Percentiles rank a stretch among this genome's conserved stretches.
Evolutionary conservation across 805 yeast genomes (phyloP).

Genomic region (Zygosaccharomyces bisporus): DNA sequence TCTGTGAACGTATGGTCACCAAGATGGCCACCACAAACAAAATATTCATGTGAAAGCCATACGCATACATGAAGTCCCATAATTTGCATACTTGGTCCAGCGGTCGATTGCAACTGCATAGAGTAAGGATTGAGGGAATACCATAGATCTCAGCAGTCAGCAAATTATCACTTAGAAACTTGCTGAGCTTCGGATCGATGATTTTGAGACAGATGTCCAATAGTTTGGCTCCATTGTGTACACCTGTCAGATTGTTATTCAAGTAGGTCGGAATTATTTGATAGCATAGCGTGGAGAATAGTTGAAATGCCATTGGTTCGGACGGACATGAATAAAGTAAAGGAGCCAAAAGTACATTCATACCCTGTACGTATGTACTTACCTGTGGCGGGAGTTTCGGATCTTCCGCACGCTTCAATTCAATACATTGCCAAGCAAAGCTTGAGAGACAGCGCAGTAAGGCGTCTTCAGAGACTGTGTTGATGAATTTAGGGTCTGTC

Average conservation of each 20-base stretch:
- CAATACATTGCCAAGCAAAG: conserved; percentile 50
- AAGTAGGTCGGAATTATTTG: conserved; percentile 73
- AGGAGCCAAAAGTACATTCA: conserved; percentile 85
- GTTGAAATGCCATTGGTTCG: conserved; percentile 80
- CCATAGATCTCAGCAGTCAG: conserved; percentile 85
- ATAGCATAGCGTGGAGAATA: conserved; percentile 60
- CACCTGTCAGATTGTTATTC: conserved; percentile 74
- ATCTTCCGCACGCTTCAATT: conserved; percentile 12
- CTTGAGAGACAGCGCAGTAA: conserved; percentile 67
- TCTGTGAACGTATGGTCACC: conserved; percentile 58
- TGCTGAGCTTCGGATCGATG: conserved; percentile 70
- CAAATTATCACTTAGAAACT: conserved; percentile 40
- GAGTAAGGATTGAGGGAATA: conserved; percentile 74
- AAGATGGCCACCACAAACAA: conserved; percentile 81
- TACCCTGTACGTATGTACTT: conserved; percentile 76
- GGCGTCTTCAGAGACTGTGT: conserved; percentile 63
- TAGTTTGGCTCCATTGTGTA: conserved; percentile 65
- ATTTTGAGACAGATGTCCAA: conserved; percentile 70
- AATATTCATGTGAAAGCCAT: conserved; percentile 84
- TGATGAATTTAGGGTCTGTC: conserved; percentile 62
- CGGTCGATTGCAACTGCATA: conserved; percentile 88
- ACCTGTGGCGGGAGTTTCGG: conserved; percentile 16
- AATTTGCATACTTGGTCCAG: conserved; percentile 65
- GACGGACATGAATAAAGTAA: conserved; percentile 68
- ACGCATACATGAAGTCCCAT: conserved; percentile 91